A percentile compares a stretch with the other conserved stretches of the same genome.
These are phyloP conservation scores for Hemileccinum rubropunctum DNA, from an alignment of 768 basidiomycete species.

Conservation along the genomic window DNA sequence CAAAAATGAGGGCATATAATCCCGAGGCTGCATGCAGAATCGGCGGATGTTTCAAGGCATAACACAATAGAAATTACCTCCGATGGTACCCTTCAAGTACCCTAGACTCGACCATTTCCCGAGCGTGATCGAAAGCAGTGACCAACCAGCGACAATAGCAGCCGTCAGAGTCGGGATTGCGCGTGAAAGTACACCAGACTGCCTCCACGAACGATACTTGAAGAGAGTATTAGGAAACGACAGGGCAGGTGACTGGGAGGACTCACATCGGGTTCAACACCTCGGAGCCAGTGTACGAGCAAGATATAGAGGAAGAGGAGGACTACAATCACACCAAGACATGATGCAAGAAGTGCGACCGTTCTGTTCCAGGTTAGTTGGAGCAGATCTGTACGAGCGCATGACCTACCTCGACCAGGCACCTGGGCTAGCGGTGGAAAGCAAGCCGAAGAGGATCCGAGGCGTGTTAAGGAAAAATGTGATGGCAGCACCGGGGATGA, in stretches of 20 bases:
- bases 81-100: constrained; percentile 59
- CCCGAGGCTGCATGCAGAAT: constrained; percentile 52
- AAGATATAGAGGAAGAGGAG: constrained; percentile 72
- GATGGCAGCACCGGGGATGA: constrained; percentile 63
- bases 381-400: background rate
- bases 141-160: constrained; percentile 70
- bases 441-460: constrained; percentile 45
- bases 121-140: constrained; percentile 56
- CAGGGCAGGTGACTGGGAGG: background rate
- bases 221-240: background rate
- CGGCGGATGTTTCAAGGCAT: background rate
- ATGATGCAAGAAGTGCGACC: constrained; percentile 51
- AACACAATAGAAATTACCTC: constrained; percentile 39
- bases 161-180: constrained; percentile 70
- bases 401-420: constrained; percentile 50
- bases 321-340: constrained; percentile 58
- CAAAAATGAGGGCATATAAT: constrained; percentile 67
- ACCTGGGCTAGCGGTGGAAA: constrained; percentile 31
- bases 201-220: constrained; percentile 73
- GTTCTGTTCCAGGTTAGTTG: constrained; percentile 38
- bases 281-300: constrained; percentile 61
- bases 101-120: constrained; percentile 69
- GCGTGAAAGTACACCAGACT: constrained; percentile 64
- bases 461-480: constrained; percentile 64
- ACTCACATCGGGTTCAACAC: constrained; percentile 68